Evolutionary conservation across 2,329 filamentous ascomycete genomes (phyloP), one percentile per base, ranked within the genome.

Genomic region (Diaporthe batatas): DNA sequence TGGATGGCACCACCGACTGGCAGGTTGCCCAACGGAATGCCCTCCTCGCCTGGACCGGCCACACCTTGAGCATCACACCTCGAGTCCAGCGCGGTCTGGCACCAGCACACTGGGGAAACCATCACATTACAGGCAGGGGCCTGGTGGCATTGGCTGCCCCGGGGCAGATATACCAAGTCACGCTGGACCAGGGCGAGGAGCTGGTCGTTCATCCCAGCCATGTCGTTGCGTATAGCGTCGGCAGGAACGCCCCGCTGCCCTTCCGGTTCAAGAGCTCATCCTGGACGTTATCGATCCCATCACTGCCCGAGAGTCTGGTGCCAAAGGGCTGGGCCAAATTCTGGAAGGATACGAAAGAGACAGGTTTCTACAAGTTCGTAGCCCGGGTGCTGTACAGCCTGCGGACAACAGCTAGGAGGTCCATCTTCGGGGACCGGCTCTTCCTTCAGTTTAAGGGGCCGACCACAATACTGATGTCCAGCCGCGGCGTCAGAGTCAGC

Each of bases 1-100:
- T 99, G 67, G 95, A 99, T 84, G 96, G 96, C 72, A 94, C 95
- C 6, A 92, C 95, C 72, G 96, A 99, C 84, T 99, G 96, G 96
- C 94, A 98, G 86, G 86, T 99, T 11, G 90, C 94, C 8, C 95
- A 98, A 81, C 90, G 94, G 75, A 92, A 94, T 76, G 95, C 95
- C 1, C 87, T 99, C 69, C 87, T 98, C n/a, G 96, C 96, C 70
- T 99, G 96, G 96, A 98, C 96, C 0, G 96, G 96, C 36, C 94
- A 97, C 81, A 95, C 94, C 0, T 86, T 99, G 70, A 86, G 87
- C 21, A 88, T 96, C 57, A 91, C 91, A 47, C 94, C 95, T 3
- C 92, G 91, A 59, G 86, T 97, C 76, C 95, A 95, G 78, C 88
- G 88, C 55, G 89, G 89, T 75, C 88, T 98, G 79, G 91, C 93